Percentiles rank a stretch among this genome's conserved stretches.
Evolutionary conservation across 2,329 filamentous ascomycete genomes (phyloP).

Genomic region (Trichoderma oligosporum): DNA sequence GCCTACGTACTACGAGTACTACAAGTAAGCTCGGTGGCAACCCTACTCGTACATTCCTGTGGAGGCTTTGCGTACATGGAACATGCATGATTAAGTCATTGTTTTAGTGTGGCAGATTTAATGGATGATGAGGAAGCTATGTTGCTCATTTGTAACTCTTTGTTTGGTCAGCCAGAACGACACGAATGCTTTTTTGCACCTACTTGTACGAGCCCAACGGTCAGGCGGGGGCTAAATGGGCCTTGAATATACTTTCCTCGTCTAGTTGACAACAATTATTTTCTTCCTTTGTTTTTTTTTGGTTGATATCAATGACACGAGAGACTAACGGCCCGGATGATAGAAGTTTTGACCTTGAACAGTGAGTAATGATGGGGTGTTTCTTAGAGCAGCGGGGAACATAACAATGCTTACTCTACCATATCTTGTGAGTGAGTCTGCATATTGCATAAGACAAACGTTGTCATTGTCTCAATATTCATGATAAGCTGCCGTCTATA

Average conservation of each 20-base stretch:
- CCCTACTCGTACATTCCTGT: constrained; percentile 10
- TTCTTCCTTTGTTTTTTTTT: neutral
- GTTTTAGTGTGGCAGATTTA: neutral
- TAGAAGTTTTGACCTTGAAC: neutral
- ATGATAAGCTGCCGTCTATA: neutral
- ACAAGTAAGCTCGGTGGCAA: neutral
- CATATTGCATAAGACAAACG: neutral
- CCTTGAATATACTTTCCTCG: neutral
- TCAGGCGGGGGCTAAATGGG: neutral
- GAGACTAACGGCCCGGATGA: no score
- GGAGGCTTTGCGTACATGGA: constrained; percentile 8
- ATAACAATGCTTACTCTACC: neutral
- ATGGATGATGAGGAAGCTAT: neutral
- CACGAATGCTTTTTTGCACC: constrained; percentile 2
- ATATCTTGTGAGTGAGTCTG: neutral
- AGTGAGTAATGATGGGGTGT: neutral
- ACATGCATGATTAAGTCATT: constrained; percentile 7
- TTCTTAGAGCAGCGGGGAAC: neutral
- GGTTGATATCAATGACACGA: neutral
- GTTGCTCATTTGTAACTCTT: neutral
- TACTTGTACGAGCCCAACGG: neutral
- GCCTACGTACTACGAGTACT: no score
- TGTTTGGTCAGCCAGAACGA: neutral
- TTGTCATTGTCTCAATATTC: neutral
- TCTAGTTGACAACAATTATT: neutral